Conservation (phyloP, 1,139 yeast species). For the Williopsis jadinii region DNA sequence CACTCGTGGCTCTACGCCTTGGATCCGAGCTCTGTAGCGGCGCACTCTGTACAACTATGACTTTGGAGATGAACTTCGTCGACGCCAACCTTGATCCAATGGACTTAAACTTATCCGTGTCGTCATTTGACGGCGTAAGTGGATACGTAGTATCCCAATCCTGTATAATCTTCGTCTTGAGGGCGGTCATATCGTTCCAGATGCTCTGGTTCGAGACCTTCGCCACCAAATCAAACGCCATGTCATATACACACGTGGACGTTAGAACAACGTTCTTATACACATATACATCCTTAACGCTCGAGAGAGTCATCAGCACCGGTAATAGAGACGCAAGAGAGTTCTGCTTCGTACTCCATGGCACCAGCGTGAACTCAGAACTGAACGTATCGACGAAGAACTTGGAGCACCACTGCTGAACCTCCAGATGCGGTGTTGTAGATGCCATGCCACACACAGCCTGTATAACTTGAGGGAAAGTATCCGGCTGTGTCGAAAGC, state of each 20-base stretch:
- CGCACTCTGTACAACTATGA: conserved; percentile 64
- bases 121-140: conserved; percentile 32
- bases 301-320: conserved; percentile 13
- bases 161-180: conserved; percentile 26
- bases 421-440: conserved; percentile 28
- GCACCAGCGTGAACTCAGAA: conserved; percentile 23
- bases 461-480: conserved; percentile 47
- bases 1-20: conserved; percentile 21
- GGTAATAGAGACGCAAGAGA: conserved; percentile 32
- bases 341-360: conserved; percentile 33
- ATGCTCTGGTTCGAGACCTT: conserved; percentile 28
- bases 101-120: conserved; percentile 43
- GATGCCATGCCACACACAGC: conserved; percentile 40
- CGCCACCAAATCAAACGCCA: conserved; percentile 31
- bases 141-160: conserved; percentile 29
- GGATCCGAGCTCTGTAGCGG: conserved; percentile 22
- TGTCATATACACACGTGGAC: conserved; percentile 26
- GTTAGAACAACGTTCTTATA: conserved; percentile 27
- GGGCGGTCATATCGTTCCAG: conserved; percentile 25
- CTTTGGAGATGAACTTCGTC: conserved; percentile 63
- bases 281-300: conserved; percentile 23
- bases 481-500: conserved; percentile 38
- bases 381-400: conserved; percentile 40
- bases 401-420: conserved; percentile 40
- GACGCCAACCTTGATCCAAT: conserved; percentile 57